These are phyloP conservation scores for Macroventuria anomochaeta DNA, from an alignment of 2,329 filamentous ascomycete genomes.

Conservation along the genomic window DNA sequence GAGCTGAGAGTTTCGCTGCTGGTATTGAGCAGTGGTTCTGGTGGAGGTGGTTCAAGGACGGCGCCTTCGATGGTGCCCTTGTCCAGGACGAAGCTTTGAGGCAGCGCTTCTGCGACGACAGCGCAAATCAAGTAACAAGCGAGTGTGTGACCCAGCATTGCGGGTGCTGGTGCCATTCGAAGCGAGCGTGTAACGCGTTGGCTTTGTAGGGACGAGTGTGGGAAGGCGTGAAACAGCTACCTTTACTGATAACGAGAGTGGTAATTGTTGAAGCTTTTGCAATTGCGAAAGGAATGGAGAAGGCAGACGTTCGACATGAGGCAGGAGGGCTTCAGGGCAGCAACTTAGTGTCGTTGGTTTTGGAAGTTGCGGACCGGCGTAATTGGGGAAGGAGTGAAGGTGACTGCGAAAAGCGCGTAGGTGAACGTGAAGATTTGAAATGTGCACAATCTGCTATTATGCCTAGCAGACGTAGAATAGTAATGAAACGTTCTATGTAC, in stretches of 20 bases:
- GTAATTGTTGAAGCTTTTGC: background rate
- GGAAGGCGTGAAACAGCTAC: background rate
- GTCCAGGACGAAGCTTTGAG: conserved; percentile 7
- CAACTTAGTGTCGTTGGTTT: background rate
- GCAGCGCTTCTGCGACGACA: background rate
- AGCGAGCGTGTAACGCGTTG: background rate
- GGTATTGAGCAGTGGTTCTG: background rate
- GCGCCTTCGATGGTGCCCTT: background rate
- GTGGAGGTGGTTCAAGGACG: background rate
- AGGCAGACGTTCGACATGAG: background rate
- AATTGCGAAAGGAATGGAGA: background rate
- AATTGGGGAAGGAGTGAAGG: background rate
- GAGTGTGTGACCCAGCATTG: conserved; percentile 2
- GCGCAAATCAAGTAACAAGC: background rate
- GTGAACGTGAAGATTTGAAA: conserved; percentile 9
- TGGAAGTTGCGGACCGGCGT: background rate
- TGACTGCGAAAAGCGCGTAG: conserved; percentile 1
- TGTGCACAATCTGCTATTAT: conserved; percentile 14
- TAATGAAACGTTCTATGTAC: conserved; percentile 23
- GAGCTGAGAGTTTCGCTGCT: background rate
- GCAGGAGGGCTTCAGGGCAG: background rate
- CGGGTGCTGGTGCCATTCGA: background rate
- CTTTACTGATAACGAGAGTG: background rate
- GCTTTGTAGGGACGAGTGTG: conserved; percentile 1
- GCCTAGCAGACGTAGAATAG: conserved; percentile 1